Conservation (phyloP, 2,329 filamentous ascomycete species). For the Sordariomycetes sp. region DNA sequence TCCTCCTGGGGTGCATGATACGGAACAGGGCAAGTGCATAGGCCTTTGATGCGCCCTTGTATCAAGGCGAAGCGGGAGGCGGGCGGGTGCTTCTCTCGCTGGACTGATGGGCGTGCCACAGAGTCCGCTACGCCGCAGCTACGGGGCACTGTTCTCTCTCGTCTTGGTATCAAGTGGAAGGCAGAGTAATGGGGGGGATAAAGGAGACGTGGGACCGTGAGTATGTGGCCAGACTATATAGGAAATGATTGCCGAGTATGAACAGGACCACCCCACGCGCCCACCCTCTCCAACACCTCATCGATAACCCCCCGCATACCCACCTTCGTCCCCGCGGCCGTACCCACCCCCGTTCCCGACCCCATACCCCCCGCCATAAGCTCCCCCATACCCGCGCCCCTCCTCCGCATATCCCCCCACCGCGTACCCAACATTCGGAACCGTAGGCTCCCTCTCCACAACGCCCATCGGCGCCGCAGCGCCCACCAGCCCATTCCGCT, state of each 20-base stretch:
- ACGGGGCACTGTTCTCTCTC: too few relatives aligned
- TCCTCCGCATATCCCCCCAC: neutral
- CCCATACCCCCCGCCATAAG: neutral
- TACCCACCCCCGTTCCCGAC: neutral
- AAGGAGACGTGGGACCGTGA: neutral
- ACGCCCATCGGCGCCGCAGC: slow-evolving; percentile 19
- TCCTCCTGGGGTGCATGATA: too few relatives aligned
- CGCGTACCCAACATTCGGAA: slow-evolving; percentile 12
- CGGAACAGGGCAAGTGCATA: too few relatives aligned
- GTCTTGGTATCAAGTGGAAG: neutral
- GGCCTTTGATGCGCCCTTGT: too few relatives aligned
- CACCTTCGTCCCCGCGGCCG: neutral
- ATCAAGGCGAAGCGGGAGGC: too few relatives aligned
- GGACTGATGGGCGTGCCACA: too few relatives aligned
- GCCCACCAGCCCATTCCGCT: slow-evolving; percentile 16
- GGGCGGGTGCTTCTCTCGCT: too few relatives aligned
- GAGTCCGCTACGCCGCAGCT: too few relatives aligned
- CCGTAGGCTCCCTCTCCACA: slow-evolving; percentile 16
- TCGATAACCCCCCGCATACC: neutral
- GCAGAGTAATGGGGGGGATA: neutral
- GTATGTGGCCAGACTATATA: neutral
- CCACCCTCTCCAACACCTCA: neutral
- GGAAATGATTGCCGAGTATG: neutral
- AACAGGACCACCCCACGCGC: neutral
- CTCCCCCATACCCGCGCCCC: neutral